Conservation (phyloP, 148 eudicot genomes). For the Nepenthes gracilis region DNA sequence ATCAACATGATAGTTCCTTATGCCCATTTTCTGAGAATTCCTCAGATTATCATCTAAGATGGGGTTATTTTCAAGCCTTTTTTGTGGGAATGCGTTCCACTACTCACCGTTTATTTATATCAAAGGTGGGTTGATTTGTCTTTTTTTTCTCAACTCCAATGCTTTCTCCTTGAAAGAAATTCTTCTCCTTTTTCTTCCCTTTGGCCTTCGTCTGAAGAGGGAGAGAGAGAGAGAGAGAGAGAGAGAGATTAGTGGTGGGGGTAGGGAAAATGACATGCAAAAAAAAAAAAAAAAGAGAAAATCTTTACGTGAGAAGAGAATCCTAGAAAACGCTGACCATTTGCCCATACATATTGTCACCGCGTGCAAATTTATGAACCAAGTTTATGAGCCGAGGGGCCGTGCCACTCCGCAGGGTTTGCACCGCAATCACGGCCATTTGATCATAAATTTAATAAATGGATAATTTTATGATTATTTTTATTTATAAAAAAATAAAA, state of each 20-base stretch:
- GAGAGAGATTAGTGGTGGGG: conserved; percentile 32
- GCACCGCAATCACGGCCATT: no score
- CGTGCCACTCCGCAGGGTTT: no score
- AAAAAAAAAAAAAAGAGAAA: conserved; percentile 4
- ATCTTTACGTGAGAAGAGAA: conserved; percentile 27
- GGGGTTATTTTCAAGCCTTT: conserved; percentile 13
- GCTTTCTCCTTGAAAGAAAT: not conserved
- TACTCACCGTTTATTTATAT: conserved; percentile 11
- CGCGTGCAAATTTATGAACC: no score
- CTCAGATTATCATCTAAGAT: not conserved
- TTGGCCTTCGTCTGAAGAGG: conserved; percentile 1
- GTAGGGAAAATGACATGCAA: conserved; percentile 26
- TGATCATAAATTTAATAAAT: no score
- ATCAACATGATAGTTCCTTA: conserved; percentile 17
- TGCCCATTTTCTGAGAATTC: conserved; percentile 5
- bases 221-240: not conserved
- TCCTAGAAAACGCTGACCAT: conserved; percentile 27
- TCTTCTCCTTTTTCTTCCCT: conserved; percentile 3
- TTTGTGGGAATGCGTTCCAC: conserved; percentile 24
- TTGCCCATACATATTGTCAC: no score
- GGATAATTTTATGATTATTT: no score
- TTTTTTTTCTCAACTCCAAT: conserved; percentile 3
- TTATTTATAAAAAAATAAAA: no score
- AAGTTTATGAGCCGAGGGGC: no score
- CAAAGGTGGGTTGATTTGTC: conserved; percentile 23